These are phyloP conservation scores for Botrytis fragariae DNA, from an alignment of 2,329 filamentous ascomycete genomes.

Conservation along the genomic window DNA sequence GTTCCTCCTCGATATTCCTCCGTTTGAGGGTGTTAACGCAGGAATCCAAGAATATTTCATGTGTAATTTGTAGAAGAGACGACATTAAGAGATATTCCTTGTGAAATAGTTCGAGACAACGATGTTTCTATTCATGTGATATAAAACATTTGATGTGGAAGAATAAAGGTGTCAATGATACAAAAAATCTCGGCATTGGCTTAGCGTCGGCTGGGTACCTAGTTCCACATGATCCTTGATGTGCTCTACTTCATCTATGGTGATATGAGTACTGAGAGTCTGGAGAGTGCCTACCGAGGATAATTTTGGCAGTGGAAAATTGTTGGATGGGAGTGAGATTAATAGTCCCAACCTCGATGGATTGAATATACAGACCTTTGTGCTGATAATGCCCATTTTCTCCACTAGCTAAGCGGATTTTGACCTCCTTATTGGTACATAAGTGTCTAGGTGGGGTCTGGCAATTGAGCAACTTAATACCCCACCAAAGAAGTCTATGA, in stretches of 20 bases:
- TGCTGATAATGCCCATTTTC: background rate
- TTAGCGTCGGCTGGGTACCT: background rate
- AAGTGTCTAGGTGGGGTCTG: background rate
- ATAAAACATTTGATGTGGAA: too few species aligned
- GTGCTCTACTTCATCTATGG: background rate
- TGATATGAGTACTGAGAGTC: too few species aligned
- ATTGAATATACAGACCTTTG: background rate
- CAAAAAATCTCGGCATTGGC: too few species aligned
- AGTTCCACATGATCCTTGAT: background rate
- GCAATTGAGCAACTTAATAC: background rate
- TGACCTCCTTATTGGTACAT: background rate
- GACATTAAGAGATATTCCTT: background rate
- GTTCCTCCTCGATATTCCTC: background rate
- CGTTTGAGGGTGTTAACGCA: background rate
- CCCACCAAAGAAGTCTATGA: background rate
- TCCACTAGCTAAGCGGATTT: background rate
- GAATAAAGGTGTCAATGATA: background rate
- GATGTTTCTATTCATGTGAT: too few species aligned
- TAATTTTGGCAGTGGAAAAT: too few species aligned
- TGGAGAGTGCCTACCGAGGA: too few species aligned
- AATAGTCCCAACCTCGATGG: background rate
- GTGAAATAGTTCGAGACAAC: background rate
- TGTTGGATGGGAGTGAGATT: background rate
- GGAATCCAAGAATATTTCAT: background rate
- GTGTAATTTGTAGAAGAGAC: background rate